A percentile compares a stretch with the other conserved stretches of the same genome.
These are phyloP conservation scores for Spongispora temasekensis DNA, from an alignment of 1,284 basidiomycete species.

Conservation along the genomic window DNA sequence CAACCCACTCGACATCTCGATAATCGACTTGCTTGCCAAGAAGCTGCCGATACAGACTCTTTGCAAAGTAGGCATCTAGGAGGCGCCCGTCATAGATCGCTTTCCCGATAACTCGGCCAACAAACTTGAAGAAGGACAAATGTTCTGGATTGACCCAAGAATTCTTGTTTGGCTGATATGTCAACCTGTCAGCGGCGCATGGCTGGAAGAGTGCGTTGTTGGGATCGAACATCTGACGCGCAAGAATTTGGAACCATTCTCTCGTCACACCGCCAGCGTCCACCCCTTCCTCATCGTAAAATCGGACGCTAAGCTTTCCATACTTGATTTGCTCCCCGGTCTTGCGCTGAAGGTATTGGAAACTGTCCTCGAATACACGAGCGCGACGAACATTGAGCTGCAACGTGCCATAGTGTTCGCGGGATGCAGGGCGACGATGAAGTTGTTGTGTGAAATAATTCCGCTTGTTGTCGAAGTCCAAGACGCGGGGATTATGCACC, in stretches of 20 bases:
- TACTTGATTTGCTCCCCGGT: constrained; percentile 97
- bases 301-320: constrained; percentile 95
- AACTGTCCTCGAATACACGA: constrained; percentile 97
- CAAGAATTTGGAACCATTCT: constrained; percentile 98
- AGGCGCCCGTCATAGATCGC: constrained; percentile 95
- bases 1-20: constrained; percentile 93
- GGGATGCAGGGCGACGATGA: constrained; percentile 78
- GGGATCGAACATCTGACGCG: constrained; percentile 99
- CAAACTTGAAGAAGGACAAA: constrained; percentile 97
- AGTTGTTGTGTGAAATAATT: constrained; percentile 98
- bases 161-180: constrained; percentile 96
- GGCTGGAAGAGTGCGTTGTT: constrained; percentile 98
- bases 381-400: constrained; percentile 92
- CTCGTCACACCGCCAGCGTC: constrained; percentile 98
- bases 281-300: constrained; percentile 97
- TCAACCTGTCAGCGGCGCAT: constrained; percentile 90
- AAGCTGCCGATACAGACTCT: constrained; percentile 92
- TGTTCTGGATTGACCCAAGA: constrained; percentile 96
- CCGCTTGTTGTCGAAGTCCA: constrained; percentile 99
- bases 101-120: constrained; percentile 96
- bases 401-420: constrained; percentile 83
- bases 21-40: constrained; percentile 92
- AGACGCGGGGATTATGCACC: constrained; percentile 93
- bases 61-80: constrained; percentile 97
- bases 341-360: constrained; percentile 87